Evolutionary conservation across 2,329 filamentous ascomycete species (phyloP), one percentile per base, ranked within the genome.

Genomic region (Metarhizium rileyi): DNA sequence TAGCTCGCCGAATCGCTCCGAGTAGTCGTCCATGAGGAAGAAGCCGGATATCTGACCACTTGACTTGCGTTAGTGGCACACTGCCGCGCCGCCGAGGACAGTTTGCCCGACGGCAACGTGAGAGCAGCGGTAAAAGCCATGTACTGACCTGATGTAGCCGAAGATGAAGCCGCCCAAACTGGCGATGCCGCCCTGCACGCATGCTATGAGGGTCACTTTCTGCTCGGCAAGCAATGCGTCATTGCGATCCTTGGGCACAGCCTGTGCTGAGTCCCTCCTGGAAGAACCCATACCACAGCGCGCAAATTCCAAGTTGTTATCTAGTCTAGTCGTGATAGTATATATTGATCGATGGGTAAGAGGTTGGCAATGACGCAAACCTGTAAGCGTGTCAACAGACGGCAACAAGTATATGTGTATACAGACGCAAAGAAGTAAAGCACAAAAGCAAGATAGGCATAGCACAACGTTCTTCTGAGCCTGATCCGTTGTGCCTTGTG

Each of bases 1-100:
- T 38, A 59, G 55, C 28, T 72, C 60, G 27, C 76, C 77, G 56
- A 84, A 84, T 38, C 80, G 75, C 3, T 57, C 52, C 28, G 70
- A 65, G 53, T 75, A 84, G 61, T 84, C 73, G 2, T 63, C 44
- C 79, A 83, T 83, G 49, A 71, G 64, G 55, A 84, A 76, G 64
- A 81, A 83, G 48, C 81, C 80, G 5, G 71, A 78, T 40, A 80
- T 78, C 56, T 81, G 77, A 65, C 79, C 78, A 60, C 74, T 78
- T n/a, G n/a, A n/a, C n/a, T n/a, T n/a, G n/a, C n/a, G n/a, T n/a
- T n/a, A n/a, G n/a, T n/a, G n/a, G n/a, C n/a, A n/a, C n/a, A n/a
- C n/a, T n/a, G n/a, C n/a, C n/a, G n/a, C n/a, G n/a, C n/a, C n/a
- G n/a, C n/a, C n/a, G n/a, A n/a, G n/a, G n/a, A n/a, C n/a, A n/a